Base-by-base conservation (phyloP, 2,329 filamentous ascomycete genomes). In the Verticillium isaacii region DNA sequence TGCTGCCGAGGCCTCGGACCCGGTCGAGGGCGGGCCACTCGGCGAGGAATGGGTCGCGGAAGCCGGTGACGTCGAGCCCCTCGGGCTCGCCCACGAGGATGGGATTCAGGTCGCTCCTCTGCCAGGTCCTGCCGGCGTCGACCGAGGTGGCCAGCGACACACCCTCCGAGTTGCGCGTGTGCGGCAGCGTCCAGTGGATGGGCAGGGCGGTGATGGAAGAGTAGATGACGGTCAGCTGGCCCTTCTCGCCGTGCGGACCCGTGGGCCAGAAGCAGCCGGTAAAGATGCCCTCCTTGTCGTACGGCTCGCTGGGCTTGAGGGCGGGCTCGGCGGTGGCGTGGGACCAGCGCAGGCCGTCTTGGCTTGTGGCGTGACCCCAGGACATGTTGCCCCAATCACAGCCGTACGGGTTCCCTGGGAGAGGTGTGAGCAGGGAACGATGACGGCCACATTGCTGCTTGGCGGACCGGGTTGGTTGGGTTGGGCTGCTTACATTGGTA, bases 251-350 rank as follows among this genome's bases (percentile, higher is more conserved):
- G 4, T 75, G 65, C 0, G 80, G 68, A 14, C 82, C 82, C 8
- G 81, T 78, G 1, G 82, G 78, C 63, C 79, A 76, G 4, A 76
- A 75, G 41, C 79, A 81, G 3, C 82, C 82, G 5, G 78, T 81
- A 68, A 85, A 85, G 36, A 84, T 79, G 1, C 82, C 82, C 14
- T 83, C 72, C 1, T 78, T 74, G 61, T 85, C 79, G 66, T 84
- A 84, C 8, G 72, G 70, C 50, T 73, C 73, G 71, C 60, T 66
- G 0, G 76, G 77, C 15, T 73, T 73, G 25, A 61, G 73, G 66
- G 64, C 76, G 56, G 61, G 80, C 68, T 60, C 60, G 6, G 62
- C 54, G 39, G 45, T 4, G 29, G 71, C 72, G 37, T 76, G 73
- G 64, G 78, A 66, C 82, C 82, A 84, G 15, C 74, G 78, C 17